Base-by-base conservation (phyloP, 2,329 filamentous ascomycete species). In the Mycosphaerella sp. region DNA sequence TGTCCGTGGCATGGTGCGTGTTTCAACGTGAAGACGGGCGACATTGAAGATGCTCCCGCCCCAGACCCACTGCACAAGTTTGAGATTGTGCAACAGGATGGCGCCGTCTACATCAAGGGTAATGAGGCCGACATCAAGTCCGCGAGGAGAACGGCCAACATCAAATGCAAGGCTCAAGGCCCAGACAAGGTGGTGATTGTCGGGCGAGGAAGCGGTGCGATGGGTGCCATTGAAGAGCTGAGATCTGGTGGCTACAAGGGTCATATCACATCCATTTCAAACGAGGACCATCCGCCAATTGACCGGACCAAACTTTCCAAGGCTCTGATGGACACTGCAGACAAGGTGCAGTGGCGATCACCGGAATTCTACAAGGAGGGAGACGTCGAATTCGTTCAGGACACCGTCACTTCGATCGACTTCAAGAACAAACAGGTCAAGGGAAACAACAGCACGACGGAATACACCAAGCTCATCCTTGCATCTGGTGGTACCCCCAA, bases 1-100 rank as follows among this genome's bases (percentile, higher is more conserved):
- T 98, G 93, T 70, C 90, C 92, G 7, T 97, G 93, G 93, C 92
- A 97, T 70, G 92, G 92, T 75, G 93, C 93, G 54, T 98, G 93
- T 77, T 98, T 96, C 75, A 93, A 89, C 59, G 83, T 89, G 59
- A 80, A 80, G 53, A 95, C 87, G 5, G 93, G 93, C 50, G 93
- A 98, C 65, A 87, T 97, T 55, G 93, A 98, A 73, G 89, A 97
- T 67, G 91, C 92, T 0, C 93, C 93, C 0, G 93, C 89, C 1
- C 81, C 95, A 26, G 89, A 97, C 66, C 80, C 87, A n/a, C 76
- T 98, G 26, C 81, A 87, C 44, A 85, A 85, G 48, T 98, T 95
- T 74, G 83, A 89, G 50, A 76, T 96, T 32, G 75, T 82, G 32
- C 85, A 95, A 70, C 90, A 86, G 66, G 83, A 93, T 63, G 90